Base-by-base conservation (phyloP, 768 basidiomycete species). In the Amyloporia xantha region DNA sequence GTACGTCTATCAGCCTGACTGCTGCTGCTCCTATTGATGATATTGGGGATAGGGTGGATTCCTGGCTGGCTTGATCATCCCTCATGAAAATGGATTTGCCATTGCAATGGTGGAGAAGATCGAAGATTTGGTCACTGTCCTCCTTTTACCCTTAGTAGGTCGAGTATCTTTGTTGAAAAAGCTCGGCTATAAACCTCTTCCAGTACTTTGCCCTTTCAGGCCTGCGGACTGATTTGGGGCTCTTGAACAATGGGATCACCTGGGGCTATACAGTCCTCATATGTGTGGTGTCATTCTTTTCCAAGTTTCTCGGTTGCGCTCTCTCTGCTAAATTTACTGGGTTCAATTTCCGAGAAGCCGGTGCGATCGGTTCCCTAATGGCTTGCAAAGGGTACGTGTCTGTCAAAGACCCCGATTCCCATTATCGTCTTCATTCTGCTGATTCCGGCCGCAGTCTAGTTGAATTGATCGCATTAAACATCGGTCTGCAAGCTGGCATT, bases 391-490 rank as follows among this genome's bases (percentile, higher is more conserved):
- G 89, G 84, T 85, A 50, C 41, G 12, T 27, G 9, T 3, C 6
- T 12, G 19, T 2, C 3, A 26, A 11, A 27, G 27, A 7, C 30
- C 15, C 5, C 17, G 19, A 30, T 17, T 4, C 44, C 27, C 11
- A 33, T 23, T 10, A 5, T 5, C n/a, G 25, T 17, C 17, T 13
- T 7, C n/a, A n/a, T n/a, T n/a, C n/a, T n/a, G n/a, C 20, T 7
- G 15, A 4, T 20, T 36, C 27, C 38, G 1, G 49, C 20, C 9
- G 21, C 50, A 82, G 81, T 27, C 70, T 82, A 19, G 90, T 93
- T 21, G 91, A 94, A 63, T 79, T 94, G 24, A 93, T 96, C 54
- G 91, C 93, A 6, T 78, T 94, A 59, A 96, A 96, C 61, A 82
- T 94, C 54, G 92, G 92, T 43, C 72, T 89, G 6, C 64, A 72